Evolutionary conservation across 495 filamentous ascomycete genomes (phyloP).

Genomic region (Xeromyces bisporus): DNA sequence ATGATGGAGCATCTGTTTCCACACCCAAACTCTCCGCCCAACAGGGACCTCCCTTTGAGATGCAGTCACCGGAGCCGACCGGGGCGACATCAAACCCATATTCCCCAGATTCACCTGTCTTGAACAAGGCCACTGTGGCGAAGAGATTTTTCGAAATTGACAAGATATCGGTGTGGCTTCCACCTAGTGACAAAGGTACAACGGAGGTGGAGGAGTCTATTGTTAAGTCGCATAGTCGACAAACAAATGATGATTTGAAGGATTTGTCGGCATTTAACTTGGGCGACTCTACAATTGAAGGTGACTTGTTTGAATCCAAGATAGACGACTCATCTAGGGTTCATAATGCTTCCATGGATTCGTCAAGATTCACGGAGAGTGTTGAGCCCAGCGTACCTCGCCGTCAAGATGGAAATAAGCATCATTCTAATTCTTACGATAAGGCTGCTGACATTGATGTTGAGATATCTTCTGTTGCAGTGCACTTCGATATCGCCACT

Average conservation of each 20-base stretch:
- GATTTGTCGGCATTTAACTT: constrained; percentile 8
- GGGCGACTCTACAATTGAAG: constrained; percentile 11
- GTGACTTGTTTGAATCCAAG: constrained; percentile 16
- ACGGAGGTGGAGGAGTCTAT: constrained; percentile 3
- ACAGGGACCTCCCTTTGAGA: constrained; percentile 3
- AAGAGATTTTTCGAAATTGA: constrained; percentile 22
- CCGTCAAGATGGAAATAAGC: constrained; percentile 1
- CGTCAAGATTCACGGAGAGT: constrained; percentile 4
- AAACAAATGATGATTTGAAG: constrained; percentile 8
- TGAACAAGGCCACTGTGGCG: constrained; percentile 11
- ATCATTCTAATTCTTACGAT: background rate
- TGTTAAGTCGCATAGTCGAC: constrained; percentile 2
- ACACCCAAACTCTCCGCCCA: constrained; percentile 16
- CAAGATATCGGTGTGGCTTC: constrained; percentile 20
- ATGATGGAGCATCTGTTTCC: constrained; percentile 9
- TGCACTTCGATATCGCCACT: constrained; percentile 51
- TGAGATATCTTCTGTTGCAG: constrained; percentile 34
- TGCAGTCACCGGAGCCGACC: background rate
- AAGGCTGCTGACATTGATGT: constrained; percentile 28
- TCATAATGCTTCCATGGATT: constrained; percentile 8
- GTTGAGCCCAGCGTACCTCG: constrained; percentile 1
- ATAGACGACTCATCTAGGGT: constrained; percentile 9
- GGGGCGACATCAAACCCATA: background rate
- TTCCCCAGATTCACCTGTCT: constrained; percentile 4
- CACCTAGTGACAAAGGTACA: constrained; percentile 7